Evolutionary conservation across 768 basidiomycete species (phyloP).

Genomic region (Termitomyces sp.): DNA sequence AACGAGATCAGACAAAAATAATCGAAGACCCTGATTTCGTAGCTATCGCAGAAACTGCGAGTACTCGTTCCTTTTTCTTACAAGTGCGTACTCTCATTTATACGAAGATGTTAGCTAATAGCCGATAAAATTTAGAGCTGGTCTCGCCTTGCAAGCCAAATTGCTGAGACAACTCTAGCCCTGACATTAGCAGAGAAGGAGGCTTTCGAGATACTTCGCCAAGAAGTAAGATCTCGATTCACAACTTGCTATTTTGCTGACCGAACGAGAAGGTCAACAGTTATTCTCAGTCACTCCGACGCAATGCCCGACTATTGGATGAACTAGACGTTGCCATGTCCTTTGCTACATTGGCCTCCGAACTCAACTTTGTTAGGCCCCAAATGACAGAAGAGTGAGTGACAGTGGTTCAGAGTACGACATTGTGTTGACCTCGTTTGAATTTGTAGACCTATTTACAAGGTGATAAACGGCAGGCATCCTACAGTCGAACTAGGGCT

Average conservation of each 20-base stretch:
- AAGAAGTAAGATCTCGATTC: conserved; percentile 41
- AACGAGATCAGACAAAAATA: conserved; percentile 51
- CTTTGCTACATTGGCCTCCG: conserved; percentile 75
- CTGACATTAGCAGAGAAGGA: conserved; percentile 60
- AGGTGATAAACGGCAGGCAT: conserved; percentile 80
- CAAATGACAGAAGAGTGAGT: conserved; percentile 63
- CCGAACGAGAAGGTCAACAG: conserved; percentile 49
- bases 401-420: background rate
- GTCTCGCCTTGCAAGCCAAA: conserved; percentile 67
- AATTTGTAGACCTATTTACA: conserved; percentile 44
- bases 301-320: conserved; percentile 75
- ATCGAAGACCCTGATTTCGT: conserved; percentile 47
- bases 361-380: conserved; percentile 75
- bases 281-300: conserved; percentile 49
- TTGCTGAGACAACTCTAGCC: conserved; percentile 48
- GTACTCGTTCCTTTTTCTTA: conserved; percentile 66
- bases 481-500: conserved; percentile 91
- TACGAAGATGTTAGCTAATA: background rate
- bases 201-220: conserved; percentile 64
- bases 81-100: conserved; percentile 31
- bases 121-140: conserved; percentile 46
- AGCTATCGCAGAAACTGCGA: conserved; percentile 52
- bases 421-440: background rate
- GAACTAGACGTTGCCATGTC: conserved; percentile 82
- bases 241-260: background rate